Conservation (phyloP, 179 eudicot genomes). For the Actinidia arguta region DNA sequence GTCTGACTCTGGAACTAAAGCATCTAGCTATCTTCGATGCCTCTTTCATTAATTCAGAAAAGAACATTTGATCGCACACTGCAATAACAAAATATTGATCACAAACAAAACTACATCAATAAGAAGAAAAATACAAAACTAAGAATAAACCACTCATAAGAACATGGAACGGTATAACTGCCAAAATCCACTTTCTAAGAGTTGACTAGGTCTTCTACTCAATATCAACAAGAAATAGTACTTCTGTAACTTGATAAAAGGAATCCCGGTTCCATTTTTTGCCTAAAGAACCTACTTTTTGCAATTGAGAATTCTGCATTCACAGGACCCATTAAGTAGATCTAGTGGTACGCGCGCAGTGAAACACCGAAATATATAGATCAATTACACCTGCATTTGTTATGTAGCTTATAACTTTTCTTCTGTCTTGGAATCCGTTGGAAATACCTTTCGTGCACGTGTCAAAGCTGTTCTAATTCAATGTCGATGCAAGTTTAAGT, state of each 20-base stretch:
- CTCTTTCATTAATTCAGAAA: constrained; percentile 42
- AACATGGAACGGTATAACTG: neutral
- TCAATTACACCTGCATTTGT: neutral
- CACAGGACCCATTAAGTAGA: neutral
- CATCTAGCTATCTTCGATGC: constrained; percentile 44
- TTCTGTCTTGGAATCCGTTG: too few species aligned
- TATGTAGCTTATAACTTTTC: too few species aligned
- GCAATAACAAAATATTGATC: constrained; percentile 6
- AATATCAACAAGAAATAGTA: neutral
- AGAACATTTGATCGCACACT: constrained; percentile 48
- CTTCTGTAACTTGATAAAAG: neutral
- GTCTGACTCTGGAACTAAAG: constrained; percentile 43
- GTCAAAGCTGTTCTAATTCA: too few species aligned
- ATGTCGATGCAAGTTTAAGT: too few species aligned
- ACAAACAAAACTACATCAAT: neutral
- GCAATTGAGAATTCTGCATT: neutral
- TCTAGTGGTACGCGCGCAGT: neutral
- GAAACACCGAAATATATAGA: neutral
- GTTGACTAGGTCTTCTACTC: neutral
- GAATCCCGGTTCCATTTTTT: neutral
- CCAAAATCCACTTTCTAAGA: neutral
- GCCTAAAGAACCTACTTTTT: neutral
- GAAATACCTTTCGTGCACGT: too few species aligned
- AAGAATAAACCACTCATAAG: neutral
- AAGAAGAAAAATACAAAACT: neutral